Base-by-base conservation (phyloP, 495 filamentous ascomycete species). In the Neurospora sp. region DNA sequence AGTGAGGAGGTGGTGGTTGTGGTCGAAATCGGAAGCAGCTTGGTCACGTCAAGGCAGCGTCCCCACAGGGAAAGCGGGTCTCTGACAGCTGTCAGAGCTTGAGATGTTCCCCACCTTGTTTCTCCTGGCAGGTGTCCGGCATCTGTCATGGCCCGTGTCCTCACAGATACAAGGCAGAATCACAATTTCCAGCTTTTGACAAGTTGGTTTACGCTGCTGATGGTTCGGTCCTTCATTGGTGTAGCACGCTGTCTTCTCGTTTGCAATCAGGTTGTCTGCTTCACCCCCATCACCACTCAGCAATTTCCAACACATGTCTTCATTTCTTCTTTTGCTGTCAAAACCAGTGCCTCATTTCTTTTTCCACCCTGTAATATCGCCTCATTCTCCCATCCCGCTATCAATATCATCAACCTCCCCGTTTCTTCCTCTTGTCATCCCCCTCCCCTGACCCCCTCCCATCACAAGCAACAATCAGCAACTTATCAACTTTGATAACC, bases 171-270 rank as follows among this genome's bases (percentile, higher is more conserved):
- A 1, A 48, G n/a, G n/a, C 44, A 48, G 8, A 4, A 48, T 20
- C 3, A 4, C 1, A 4, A 5, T 7, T 2, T 27, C 12, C 8
- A 20, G 2, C 0, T 14, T 59, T 16, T 3, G 22, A 12, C 6
- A 7, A 59, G 10, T 16, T 10, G 20, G 22, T 59, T 9, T 16
- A 10, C 20, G 4, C 5, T 27, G 48, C 22, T 31, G 20, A 14
- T 14, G 3, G 9, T 6, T 59, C 8, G 1, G 8, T 48, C 44
- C 1, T 1, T 35, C 0, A 35, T 5, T 35, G 35, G 88, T 22
- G 17, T 31, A 31, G 27, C 27, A 31, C 27, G 27, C 27, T 40
- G 10, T 65, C 22, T 48, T 48, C 4, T 48, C n/a, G 40, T 71
- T 45, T n/a, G 45, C 70, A 53, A 71, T 5, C 38, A 71, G 31